phyloP scores from a whole-genome alignment of 2,329 filamentous ascomycete genomes.

The Claviceps lovelessii region DNA sequence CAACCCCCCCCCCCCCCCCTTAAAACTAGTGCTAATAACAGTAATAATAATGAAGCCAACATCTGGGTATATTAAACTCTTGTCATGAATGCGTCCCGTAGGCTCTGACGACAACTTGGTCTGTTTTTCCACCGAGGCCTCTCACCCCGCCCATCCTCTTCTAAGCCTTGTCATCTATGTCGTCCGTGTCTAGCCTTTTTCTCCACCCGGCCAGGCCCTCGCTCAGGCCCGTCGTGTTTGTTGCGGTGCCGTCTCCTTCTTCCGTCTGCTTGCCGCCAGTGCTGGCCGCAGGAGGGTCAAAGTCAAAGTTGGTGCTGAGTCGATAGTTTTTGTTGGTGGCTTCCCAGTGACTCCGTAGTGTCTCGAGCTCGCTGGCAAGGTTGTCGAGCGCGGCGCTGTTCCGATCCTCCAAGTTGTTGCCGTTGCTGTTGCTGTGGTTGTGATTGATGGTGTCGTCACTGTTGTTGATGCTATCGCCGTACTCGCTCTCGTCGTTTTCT shows the following conservation, averaged over 20 bases:
- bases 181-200: constrained; percentile 51
- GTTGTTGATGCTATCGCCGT: constrained; percentile 13
- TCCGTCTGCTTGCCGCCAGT: constrained; percentile 20
- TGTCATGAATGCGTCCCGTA: constrained; percentile 17
- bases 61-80: constrained; percentile 17
- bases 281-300: constrained; percentile 37
- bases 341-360: constrained; percentile 84
- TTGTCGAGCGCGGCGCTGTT: constrained; percentile 67
- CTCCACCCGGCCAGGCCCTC: constrained; percentile 69
- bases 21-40: not conserved
- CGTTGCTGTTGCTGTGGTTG: not conserved
- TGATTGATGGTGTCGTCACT: not conserved
- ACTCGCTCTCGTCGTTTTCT: constrained; percentile 49
- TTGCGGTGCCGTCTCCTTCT: constrained; percentile 22
- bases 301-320: constrained; percentile 77
- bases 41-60: constrained; percentile 8
- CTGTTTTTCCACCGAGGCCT: not conserved
- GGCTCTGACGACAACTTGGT: not conserved
- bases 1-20: no score
- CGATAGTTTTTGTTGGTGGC: constrained; percentile 91
- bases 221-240: constrained; percentile 38
- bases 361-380: constrained; percentile 82
- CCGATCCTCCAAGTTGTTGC: constrained; percentile 24
- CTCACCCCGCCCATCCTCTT: not conserved
- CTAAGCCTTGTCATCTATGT: constrained; percentile 3